These are phyloP conservation scores for Cichorium intybus DNA, from an alignment of 140 eudicot species.

Conservation along the genomic window DNA sequence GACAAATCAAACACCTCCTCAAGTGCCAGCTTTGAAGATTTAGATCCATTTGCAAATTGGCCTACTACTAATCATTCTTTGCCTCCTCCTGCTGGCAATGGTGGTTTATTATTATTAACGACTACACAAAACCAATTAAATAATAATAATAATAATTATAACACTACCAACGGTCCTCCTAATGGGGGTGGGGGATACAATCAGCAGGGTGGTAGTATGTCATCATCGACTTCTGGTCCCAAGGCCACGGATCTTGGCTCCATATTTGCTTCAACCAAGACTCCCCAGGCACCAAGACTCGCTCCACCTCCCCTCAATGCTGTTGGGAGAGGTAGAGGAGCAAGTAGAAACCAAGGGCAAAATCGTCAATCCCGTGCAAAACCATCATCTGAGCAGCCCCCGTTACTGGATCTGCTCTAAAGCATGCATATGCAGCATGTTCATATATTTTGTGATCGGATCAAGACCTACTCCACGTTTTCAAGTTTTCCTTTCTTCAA, in stretches of 20 bases:
- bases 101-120: slow-evolving; percentile 30
- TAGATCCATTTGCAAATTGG: slow-evolving; percentile 97
- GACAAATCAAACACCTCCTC: slow-evolving; percentile 14
- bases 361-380: slow-evolving; percentile 38
- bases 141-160: slow-evolving; percentile 27
- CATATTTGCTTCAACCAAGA: slow-evolving; percentile 60
- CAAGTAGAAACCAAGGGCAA: slow-evolving; percentile 60
- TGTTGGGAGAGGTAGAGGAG: slow-evolving; percentile 86
- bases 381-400: slow-evolving; percentile 74
- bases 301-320: slow-evolving; percentile 94
- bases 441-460: slow-evolving; percentile 22
- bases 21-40: slow-evolving; percentile 61
- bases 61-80: slow-evolving; percentile 28
- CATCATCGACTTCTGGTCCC: slow-evolving; percentile 28
- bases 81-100: slow-evolving; percentile 24
- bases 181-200: slow-evolving; percentile 55
- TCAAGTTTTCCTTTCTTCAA: slow-evolving; percentile 13
- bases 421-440: slow-evolving; percentile 20
- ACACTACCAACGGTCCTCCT: slow-evolving; percentile 17
- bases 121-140: slow-evolving; percentile 36
- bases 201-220: slow-evolving; percentile 30
- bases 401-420: slow-evolving; percentile 80
- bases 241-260: slow-evolving; percentile 62
- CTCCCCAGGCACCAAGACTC: slow-evolving; percentile 56
- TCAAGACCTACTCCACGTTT: slow-evolving; percentile 12